These are phyloP conservation scores for Tolypocladium inflatum DNA, from an alignment of 2,329 filamentous ascomycete species.

Conservation along the genomic window DNA sequence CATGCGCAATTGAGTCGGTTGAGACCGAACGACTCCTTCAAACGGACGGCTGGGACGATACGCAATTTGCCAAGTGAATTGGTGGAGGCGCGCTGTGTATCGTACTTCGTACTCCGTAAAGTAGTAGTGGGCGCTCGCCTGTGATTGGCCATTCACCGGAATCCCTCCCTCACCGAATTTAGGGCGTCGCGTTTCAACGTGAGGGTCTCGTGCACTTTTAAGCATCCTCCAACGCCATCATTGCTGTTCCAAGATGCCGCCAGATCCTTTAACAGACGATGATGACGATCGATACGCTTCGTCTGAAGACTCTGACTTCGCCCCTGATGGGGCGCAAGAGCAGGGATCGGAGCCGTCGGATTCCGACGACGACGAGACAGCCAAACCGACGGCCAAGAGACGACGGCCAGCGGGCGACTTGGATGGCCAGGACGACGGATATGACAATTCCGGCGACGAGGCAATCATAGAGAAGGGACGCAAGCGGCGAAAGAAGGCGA, in stretches of 20 bases:
- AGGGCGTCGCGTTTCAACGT: not conserved
- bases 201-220: conserved; percentile 3
- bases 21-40: too few species aligned
- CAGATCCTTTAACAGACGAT: conserved; percentile 31
- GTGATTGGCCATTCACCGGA: not conserved
- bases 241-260: conserved; percentile 25
- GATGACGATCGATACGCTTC: conserved; percentile 55
- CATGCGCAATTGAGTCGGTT: too few species aligned
- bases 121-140: not conserved
- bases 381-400: conserved; percentile 16
- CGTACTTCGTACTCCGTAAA: too few species aligned
- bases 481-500: conserved; percentile 39
- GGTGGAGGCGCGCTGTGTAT: conserved; percentile 31
- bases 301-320: conserved; percentile 66
- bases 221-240: conserved; percentile 31
- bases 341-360: conserved; percentile 41
- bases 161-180: not conserved
- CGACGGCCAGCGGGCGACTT: conserved; percentile 9
- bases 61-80: conserved; percentile 9
- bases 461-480: conserved; percentile 54
- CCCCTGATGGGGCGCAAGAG: conserved; percentile 44
- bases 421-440: conserved; percentile 34
- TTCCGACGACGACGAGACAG: conserved; percentile 31
- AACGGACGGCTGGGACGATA: conserved; percentile 8
- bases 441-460: conserved; percentile 65